phyloP scores from a whole-genome alignment of 78 protist genomes.

The Emiliania huxleyi region DNA sequence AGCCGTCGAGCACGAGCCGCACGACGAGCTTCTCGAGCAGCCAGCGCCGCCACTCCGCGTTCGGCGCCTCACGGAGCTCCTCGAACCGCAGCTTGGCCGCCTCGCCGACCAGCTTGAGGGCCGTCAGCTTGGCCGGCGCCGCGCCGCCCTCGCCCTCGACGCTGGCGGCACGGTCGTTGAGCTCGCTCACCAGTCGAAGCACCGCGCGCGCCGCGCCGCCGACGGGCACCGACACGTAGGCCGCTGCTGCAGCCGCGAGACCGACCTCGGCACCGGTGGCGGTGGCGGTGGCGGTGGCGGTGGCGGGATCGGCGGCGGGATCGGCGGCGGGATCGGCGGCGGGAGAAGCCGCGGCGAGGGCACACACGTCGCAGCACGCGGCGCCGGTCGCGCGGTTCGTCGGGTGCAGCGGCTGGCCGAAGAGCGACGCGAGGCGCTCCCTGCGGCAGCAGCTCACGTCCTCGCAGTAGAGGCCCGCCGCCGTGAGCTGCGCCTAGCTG shows the following conservation, averaged over 20 bases:
- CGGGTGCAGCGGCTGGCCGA: background rate
- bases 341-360: no score
- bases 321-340: no score
- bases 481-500: background rate
- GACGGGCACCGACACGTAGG: no score
- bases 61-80: background rate
- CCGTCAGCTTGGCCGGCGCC: conserved; percentile 7
- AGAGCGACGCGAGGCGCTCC: background rate
- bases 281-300: no score
- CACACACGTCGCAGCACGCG: background rate
- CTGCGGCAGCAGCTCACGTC: background rate
- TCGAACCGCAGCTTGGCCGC: background rate
- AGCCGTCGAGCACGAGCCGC: background rate
- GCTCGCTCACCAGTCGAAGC: no score
- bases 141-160: background rate
- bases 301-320: no score
- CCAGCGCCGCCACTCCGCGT: background rate
- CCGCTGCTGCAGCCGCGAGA: no score
- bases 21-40: background rate
- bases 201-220: no score
- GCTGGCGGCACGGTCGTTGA: background rate
- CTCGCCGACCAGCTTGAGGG: background rate
- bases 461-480: background rate
- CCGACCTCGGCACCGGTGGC: no score
- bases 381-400: no score